Evolutionary conservation across 495 filamentous ascomycete genomes (phyloP), one percentile per base, ranked within the genome.

Genomic region (Thermochaetoides thermophila): DNA sequence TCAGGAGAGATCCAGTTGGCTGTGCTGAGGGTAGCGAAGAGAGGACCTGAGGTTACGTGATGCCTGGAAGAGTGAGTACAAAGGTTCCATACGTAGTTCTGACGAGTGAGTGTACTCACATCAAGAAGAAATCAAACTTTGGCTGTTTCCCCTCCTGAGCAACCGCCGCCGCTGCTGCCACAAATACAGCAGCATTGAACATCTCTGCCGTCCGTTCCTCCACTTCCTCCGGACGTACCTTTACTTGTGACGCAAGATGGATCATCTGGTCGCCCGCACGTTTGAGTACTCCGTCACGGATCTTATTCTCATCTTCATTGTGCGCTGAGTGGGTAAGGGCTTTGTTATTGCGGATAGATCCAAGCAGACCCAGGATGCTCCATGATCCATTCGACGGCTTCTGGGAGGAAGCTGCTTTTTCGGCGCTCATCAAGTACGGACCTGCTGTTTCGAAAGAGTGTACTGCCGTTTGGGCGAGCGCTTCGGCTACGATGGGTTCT

Each of bases 91-190:
- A 24, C 6, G 21, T 24, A 24, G 11, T 24, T 6, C 11, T 6
- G 21, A 11, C 6, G 21, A 11, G 21, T 6, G 21, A 11, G 6
- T 24, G 21, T 24, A 24, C 58, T 53, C 37, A 63, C 57, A 92
- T 78, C 49, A 73, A 67, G 58, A 78, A 89, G 52, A 95, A 95
- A 42, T 93, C 86, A 41, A 84, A 63, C 45, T 75, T 83, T 38
- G 74, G 52, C 12, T 59, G 35, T 43, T 86, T 80, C 3, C 63
- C 59, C 1, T 70, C 56, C 40, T 80, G 25, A 29, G n/a, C 19
- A 32, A 46, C 64, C 1, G 84, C 70, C 7, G 64, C 61, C 2
- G 66, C 59, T 3, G 58, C 50, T 2, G 77, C 77, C 35, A 71
- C 74, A 47, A 76, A 84, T 1, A 73, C 63, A 50, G 62, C 52